Base-by-base conservation (phyloP, 139 green algal genomes). In the Eudorina sp. region DNA sequence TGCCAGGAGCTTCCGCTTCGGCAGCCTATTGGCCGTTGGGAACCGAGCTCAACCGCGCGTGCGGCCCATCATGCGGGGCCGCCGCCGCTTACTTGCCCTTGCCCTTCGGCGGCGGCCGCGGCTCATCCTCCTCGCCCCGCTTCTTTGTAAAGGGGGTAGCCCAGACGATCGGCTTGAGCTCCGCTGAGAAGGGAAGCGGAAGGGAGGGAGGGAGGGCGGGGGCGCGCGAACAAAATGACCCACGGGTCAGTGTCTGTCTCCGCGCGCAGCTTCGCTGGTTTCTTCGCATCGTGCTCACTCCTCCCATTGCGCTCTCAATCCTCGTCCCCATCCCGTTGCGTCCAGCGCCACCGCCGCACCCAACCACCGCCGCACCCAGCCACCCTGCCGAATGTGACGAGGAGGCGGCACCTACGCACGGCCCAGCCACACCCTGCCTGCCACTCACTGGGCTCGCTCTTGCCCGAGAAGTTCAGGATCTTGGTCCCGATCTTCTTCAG, bases 401-500 rank as follows among this genome's bases (percentile, higher is more conserved):
- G n/a, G n/a, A n/a, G n/a, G n/a, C n/a, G n/a, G n/a, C n/a, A 11
- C 55, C 4, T 25, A 66, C 55, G 29, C 55, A 66, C 55, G 7
- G 23, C 4, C 55, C 5, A 4, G 4, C 55, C 8, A 40, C 62
- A 11, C 27, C 31, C 66, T 14, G 34, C 31, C 66, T 43, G 51
- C 19, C 70, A n/a, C 79, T 76, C 60, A 86, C 80, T 38, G 4
- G 60, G 80, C 84, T 89, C 73, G 72, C 85, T 89, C 68, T 85
- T 90, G 73, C 86, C 90, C 14, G 41, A 53, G 55, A 91, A 91
- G 88, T 91, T 88, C 36, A 91, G 80, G 69, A 91, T 85, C 88
- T 91, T 94, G 68, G 90, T 84, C 19, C 88, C 85, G 77, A 92
- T 91, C 38, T 91, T 92, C 81, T 92, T 92, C 23, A 94, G 82